Evolutionary conservation across 345 rosid genomes (phyloP), one percentile per base, ranked within the genome.

Genomic region (Citrus mangshanensis): DNA sequence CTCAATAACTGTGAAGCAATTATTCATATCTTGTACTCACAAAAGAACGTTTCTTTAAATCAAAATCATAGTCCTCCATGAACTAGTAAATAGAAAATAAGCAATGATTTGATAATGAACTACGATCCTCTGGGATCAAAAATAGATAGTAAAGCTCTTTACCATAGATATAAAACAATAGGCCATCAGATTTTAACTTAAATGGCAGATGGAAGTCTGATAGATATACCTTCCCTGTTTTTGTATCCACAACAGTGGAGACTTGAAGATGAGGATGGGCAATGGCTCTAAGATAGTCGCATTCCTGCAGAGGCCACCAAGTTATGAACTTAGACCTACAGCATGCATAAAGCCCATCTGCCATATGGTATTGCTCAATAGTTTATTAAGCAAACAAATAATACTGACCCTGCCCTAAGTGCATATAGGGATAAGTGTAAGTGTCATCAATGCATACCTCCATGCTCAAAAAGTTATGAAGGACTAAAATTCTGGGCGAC

Each of bases 221-320:
- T 63, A 49, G 40, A 75, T 68, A 73, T 89, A 92, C 99, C 96
- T 95, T 92, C 82, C 99, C 99, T 1, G 99, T 95, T 87, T 75
- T 91, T 32, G 84, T 40, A 88, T 95, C 99, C 76, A 95, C 99
- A 72, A 95, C 99, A 18, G 97, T 93, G 67, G 99, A 95, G 70
- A 71, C 68, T 32, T 81, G 90, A 82, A 95, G 99, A 73, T 92
- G 93, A 35, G 99, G 98, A 72, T 59, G 83, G 72, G 99, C 98
- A 24, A 91, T 72, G 56, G 92, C 96, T 81, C 85, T 88, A 62
- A 95, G 97, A 85, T 92, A 92, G 82, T 93, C 99, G 85, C 99
- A 95, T 84, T 95, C 99, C 98, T 95, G 88, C 79, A 88, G 51
- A 60, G 61, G 56, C 25, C 46, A 79, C 68, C 62, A 82, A 34